Evolutionary conservation across 371 early-diverging fungal genomes (phyloP), one percentile per base, ranked within the genome.

Genomic region (Syncephalis plumigaleata): DNA sequence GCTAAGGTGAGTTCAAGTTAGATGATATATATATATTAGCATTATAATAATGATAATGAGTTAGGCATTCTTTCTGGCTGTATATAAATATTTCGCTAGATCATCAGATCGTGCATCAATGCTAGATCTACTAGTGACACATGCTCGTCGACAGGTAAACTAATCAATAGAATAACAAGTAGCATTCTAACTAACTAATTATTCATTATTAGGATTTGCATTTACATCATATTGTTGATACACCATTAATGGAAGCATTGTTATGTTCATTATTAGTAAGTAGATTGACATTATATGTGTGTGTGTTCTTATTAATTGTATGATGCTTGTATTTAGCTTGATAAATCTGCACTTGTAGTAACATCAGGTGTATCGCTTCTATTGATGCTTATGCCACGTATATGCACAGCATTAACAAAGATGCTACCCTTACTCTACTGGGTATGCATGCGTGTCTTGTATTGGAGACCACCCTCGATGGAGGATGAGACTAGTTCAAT

Each of bases 361-460:
- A 73, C 76, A 17, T 61, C 74, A 21, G 73, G 73, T 20, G 61
- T 75, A 17, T 74, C 75, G 47, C 68, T 70, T 9, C 45, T 78
- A 21, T 72, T 75, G 42, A 78, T 78, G 78, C 52, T 78, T 9
- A 55, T 78, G 36, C 78, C 78, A 20, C 65, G 75, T n/a, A 78
- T 78, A 16, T 71, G 72, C 36, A 66, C 72, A 0, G 61, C 71
- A 2, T 50, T 78, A 44, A 68, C 73, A 2, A 63, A 64, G 2
- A 61, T 62, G 46, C 61, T 78, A 20, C 75, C 76, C 2, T 66
- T 70, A 17, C 49, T 78, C 9, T 78, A 74, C 39, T 62, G 67
- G 51, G 70, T 75, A 27, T 67, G 74, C 49, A 69, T 66, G 16
- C 61, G 78, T 51, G 70, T 73, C 5, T 61, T 78, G 22, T 74